These are phyloP conservation scores for Tephrocybe sp. DNA, from an alignment of 768 basidiomycete species.

Conservation along the genomic window DNA sequence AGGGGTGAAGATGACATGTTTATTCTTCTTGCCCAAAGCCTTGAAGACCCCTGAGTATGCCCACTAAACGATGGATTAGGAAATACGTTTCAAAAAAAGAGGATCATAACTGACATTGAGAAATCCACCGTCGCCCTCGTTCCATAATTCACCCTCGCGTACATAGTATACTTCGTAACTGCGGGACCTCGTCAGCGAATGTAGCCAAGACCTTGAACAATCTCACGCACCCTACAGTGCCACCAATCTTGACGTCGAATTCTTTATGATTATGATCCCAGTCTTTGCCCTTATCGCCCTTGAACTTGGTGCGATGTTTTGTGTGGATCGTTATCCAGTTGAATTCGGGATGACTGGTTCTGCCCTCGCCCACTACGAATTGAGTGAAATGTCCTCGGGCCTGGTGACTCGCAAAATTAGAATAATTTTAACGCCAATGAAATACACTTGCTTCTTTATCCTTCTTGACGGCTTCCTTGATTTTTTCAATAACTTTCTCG, in stretches of 20 bases:
- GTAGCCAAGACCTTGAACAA: neutral
- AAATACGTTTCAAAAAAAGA: neutral
- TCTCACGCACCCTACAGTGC: constrained; percentile 15
- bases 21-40: neutral
- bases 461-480: constrained; percentile 5
- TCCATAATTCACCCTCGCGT: constrained; percentile 15
- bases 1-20: constrained; percentile 6
- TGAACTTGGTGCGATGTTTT: constrained; percentile 17
- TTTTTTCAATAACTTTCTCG: neutral
- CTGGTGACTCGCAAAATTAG: neutral
- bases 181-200: neutral
- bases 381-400: constrained; percentile 9
- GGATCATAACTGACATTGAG: constrained; percentile 6
- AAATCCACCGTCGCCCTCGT: constrained; percentile 12
- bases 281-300: constrained; percentile 19
- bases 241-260: constrained; percentile 15
- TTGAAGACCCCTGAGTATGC: constrained; percentile 8
- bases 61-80: constrained; percentile 4
- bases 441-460: constrained; percentile 9
- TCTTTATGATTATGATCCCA: constrained; percentile 25
- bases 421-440: neutral
- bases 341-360: constrained; percentile 3
- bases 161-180: constrained; percentile 13
- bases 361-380: constrained; percentile 7
- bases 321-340: constrained; percentile 22